Percentiles rank a stretch among this genome's conserved stretches.
These are phyloP conservation scores for Petunia secreta DNA, from an alignment of 257 asterid species.

Conservation along the genomic window DNA sequence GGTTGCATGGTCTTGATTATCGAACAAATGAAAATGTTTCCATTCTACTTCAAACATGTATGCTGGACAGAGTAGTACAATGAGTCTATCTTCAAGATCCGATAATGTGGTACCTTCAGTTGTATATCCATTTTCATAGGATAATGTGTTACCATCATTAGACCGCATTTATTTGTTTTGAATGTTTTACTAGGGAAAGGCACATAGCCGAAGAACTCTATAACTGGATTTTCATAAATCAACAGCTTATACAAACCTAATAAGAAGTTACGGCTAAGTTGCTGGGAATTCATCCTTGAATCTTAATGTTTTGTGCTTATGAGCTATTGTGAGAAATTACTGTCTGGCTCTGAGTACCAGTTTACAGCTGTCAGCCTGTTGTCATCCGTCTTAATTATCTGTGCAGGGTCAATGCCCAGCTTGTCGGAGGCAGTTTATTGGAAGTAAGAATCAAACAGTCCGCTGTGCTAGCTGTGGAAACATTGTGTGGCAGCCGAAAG, in stretches of 20 bases:
- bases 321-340: background rate
- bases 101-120: background rate
- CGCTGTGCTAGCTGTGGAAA: conserved; percentile 88
- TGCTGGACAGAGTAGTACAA: background rate
- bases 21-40: background rate
- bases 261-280: background rate
- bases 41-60: background rate
- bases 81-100: background rate
- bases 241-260: background rate
- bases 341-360: background rate
- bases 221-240: background rate
- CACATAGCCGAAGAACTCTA: background rate
- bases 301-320: background rate
- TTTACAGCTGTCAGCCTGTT: conserved; percentile 6
- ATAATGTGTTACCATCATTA: background rate
- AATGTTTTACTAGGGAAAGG: background rate
- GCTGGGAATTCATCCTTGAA: background rate
- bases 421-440: conserved; percentile 80
- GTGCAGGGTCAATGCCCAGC: conserved; percentile 97
- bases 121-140: background rate
- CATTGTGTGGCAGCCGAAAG: conserved; percentile 90
- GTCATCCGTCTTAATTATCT: conserved; percentile 13
- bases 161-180: background rate
- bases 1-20: background rate
- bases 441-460: conserved; percentile 81